phyloP scores from a whole-genome alignment of 257 asterid species.

The Ligustrum vulgare region DNA sequence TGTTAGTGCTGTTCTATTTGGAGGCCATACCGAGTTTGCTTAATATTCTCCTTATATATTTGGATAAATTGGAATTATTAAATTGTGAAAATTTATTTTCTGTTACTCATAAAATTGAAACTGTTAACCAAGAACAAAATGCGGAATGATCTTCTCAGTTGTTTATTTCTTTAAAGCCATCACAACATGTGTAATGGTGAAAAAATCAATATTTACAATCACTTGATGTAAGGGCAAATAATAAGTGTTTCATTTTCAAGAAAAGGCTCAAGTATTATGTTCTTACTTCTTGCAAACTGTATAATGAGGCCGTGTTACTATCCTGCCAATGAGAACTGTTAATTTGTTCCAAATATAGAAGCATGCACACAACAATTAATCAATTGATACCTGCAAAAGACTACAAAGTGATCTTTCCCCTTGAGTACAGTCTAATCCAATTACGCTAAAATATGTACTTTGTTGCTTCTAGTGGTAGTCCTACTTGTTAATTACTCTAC shows the following conservation, averaged over 20 bases:
- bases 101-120: not conserved
- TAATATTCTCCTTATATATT: not conserved
- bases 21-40: constrained; percentile 6
- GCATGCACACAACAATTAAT: not conserved
- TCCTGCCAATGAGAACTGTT: not conserved
- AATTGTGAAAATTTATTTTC: not conserved
- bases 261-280: not conserved
- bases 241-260: not conserved
- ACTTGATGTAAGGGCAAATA: not conserved
- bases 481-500: not conserved
- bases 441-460: not conserved
- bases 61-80: not conserved
- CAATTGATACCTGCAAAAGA: not conserved
- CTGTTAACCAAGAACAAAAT: not conserved
- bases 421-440: not conserved
- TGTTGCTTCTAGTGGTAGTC: not conserved
- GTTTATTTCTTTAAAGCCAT: not conserved
- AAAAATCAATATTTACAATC: not conserved
- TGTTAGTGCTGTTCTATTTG: constrained; percentile 12
- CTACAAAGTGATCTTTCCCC: not conserved
- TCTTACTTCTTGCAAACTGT: not conserved
- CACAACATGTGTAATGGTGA: not conserved
- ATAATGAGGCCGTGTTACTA: not conserved
- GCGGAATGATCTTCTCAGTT: not conserved
- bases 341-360: not conserved